Base-by-base conservation (phyloP, 306 rosid species). In the Geum urbanum region DNA sequence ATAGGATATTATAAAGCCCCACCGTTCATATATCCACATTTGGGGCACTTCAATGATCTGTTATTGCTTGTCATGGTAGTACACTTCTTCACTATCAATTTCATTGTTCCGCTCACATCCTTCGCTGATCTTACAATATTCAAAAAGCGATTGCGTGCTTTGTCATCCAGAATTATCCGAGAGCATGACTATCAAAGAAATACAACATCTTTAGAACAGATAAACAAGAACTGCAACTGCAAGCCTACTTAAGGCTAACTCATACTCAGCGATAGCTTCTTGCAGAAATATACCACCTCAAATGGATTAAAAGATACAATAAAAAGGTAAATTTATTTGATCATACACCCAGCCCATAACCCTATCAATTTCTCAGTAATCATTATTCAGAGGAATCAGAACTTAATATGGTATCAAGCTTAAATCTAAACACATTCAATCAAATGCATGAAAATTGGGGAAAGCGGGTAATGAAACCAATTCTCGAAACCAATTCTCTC, bases 21-120 rank as follows among this genome's bases (percentile, higher is more conserved):
- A 94, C 98, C 98, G 63, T 94, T 88, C 47, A 75, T 35, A 71
- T 76, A 87, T 81, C 91, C 89, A 49, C 97, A 94, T 77, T 81
- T 79, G 7, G 72, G 75, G 90, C 98, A 94, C 79, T 70, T 73
- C 64, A 66, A 74, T 59, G 72, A 74, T 81, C 76, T 88, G 68
- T 72, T 70, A 72, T 15, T 63, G 67, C 67, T 70, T 72, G 86
- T 44, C 85, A 77, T 37, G 73, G 61, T 43, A 73, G 76, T 74
- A 60, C 89, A 84, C 78, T 75, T 85, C 73, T 85, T 81, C 51
- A 85, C 80, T 32, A 85, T 59, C 63, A 6, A 61, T 59, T 85
- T 91, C 68, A 80, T 78, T 19, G 83, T 49, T 41, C 77, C 83
- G 15, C 44, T 62, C 92, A 85, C 90, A 79, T 87, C 92, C 66